These are phyloP conservation scores for Apiotrichum akiyoshidainum DNA, from an alignment of 1,284 basidiomycete species.

Conservation along the genomic window DNA sequence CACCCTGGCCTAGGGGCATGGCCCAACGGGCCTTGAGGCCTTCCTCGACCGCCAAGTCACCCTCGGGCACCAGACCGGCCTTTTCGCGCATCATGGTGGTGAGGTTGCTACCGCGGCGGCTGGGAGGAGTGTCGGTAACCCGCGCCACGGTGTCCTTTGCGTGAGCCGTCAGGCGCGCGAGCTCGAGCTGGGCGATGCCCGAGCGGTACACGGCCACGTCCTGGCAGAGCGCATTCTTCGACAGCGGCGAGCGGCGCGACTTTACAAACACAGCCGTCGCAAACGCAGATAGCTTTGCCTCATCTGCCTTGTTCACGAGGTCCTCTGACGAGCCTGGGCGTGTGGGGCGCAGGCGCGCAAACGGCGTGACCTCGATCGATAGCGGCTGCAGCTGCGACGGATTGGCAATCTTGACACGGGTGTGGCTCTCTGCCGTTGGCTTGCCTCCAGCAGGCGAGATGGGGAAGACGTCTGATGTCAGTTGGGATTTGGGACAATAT, in stretches of 20 bases:
- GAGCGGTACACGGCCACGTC: conserved; percentile 36
- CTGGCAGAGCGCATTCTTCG: conserved; percentile 23
- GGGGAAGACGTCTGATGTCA: conserved; percentile 64
- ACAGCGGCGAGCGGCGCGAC: conserved; percentile 21
- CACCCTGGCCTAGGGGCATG: conserved; percentile 57
- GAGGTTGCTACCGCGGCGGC: conserved; percentile 35
- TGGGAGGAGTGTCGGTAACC: not conserved
- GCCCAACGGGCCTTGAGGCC: conserved; percentile 66
- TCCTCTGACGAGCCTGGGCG: not conserved
- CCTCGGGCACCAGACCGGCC: conserved; percentile 20
- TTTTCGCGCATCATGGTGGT: conserved; percentile 45
- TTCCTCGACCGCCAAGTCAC: conserved; percentile 58
- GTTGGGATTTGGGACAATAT: too few species aligned
- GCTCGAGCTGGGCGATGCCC: conserved; percentile 23
- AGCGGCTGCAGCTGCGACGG: conserved; percentile 56
- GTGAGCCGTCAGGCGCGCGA: conserved; percentile 23
- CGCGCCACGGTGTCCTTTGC: not conserved
- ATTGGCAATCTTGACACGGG: conserved; percentile 61
- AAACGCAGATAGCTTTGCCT: conserved; percentile 10
- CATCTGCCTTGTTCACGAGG: conserved; percentile 1
- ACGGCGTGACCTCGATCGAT: conserved; percentile 58
- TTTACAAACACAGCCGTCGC: conserved; percentile 19
- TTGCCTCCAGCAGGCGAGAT: conserved; percentile 71
- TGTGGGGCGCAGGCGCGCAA: conserved; percentile 55
- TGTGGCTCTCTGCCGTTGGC: conserved; percentile 63